These are phyloP conservation scores for Eimeria falciformis DNA, from an alignment of 169 alveolate genomes.

Conservation along the genomic window DNA sequence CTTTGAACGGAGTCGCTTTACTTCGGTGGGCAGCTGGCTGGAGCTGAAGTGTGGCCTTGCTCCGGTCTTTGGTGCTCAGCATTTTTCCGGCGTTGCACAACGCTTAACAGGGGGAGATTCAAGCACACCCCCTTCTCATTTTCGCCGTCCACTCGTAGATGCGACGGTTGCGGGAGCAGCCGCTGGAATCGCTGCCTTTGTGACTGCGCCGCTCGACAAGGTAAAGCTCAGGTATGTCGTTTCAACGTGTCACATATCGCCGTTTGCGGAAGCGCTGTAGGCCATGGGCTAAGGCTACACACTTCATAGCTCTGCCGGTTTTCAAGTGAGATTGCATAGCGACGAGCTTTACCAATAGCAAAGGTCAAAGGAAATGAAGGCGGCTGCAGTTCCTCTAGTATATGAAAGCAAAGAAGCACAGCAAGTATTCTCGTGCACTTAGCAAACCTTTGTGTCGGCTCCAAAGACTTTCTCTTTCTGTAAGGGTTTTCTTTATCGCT, in stretches of 20 bases:
- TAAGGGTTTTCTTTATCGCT: background rate
- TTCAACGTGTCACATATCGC: too few relatives aligned
- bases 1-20: too few relatives aligned
- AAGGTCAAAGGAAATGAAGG: too few relatives aligned
- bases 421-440: background rate
- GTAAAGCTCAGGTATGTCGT: constrained; percentile 73
- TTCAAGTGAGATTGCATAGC: too few relatives aligned
- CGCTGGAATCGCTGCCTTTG: constrained; percentile 71
- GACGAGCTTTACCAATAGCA: too few relatives aligned
- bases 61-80: background rate
- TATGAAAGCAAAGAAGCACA: background rate
- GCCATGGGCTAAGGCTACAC: too few relatives aligned
- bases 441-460: background rate
- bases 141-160: constrained; percentile 26
- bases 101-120: background rate
- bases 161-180: constrained; percentile 72
- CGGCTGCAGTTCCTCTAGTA: too few relatives aligned
- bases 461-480: background rate
- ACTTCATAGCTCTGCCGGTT: too few relatives aligned
- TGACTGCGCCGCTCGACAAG: constrained; percentile 75
- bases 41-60: too few relatives aligned
- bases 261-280: too few relatives aligned
- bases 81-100: background rate
- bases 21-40: too few relatives aligned
- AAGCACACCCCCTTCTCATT: background rate